Evolutionary conservation across 2,329 filamentous ascomycete genomes (phyloP), one percentile per base, ranked within the genome.

Genomic region (Hymenoscyphus infarciens): DNA sequence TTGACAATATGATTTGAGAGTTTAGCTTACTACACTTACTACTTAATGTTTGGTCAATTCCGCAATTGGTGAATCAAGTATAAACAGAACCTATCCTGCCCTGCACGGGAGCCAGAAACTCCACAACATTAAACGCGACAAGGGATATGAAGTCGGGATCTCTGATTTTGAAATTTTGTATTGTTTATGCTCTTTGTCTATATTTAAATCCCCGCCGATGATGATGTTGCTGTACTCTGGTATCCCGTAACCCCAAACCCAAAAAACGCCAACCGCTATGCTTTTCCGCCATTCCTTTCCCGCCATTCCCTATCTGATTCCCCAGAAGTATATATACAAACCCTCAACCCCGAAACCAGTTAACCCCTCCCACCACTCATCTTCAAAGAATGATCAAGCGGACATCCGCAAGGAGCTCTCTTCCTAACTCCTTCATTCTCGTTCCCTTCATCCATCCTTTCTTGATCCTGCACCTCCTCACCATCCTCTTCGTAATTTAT

Each of bases 341-440:
- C n/a, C 19, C n/a, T 7, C 42, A 22, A 49, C 1, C 39, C 16
- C 8, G 5, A n/a, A n/a, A 15, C 16, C 39, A 42, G 22, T 19
- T 10, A n/a, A 7, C 39, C 39, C 39, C 5, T 19, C 22, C 45
- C 10, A 25, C 22, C 45, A 52, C 45, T 4, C 22, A 52, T 25
- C 10, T 52, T 25, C 39, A 29, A 7, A 25, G 57, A 45, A 58
- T 64, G 61, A 53, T 62, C 33, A 4, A 65, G 29, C 1, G 60
- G 65, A 62, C 65, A 67, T 0, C 65, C 65, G 55, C 65, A 64
- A 8, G 63, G 63, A 3, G 63, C 62, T 53, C 65, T 42, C 25
- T 63, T 67, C 29, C 61, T 52, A 29, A 63, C 16, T 16, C 52
- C 54, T 11, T 57, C 38, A 11, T 29, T 35, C 25, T 52, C 19